These are phyloP conservation scores for Penicillium sp. DNA, from an alignment of 2,329 filamentous ascomycete species.

Conservation along the genomic window DNA sequence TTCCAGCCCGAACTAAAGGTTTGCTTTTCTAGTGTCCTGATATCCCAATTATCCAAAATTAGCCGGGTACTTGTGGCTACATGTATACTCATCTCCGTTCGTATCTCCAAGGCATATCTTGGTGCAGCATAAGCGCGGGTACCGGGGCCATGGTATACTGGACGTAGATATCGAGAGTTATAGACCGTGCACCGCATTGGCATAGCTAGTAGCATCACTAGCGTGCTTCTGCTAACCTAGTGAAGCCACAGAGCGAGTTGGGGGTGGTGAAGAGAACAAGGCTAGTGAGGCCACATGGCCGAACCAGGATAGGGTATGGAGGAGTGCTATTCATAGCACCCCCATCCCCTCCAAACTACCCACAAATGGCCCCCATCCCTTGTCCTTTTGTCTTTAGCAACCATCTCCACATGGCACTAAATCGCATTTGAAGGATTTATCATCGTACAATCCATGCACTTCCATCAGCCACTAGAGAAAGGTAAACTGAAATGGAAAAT, in stretches of 20 bases:
- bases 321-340: not conserved
- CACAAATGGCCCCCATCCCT: slow-evolving; percentile 1
- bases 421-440: not conserved
- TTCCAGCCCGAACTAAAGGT: not conserved
- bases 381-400: not conserved
- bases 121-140: not conserved
- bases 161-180: not conserved
- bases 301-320: not conserved
- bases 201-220: not conserved
- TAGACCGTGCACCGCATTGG: not conserved
- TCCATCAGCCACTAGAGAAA: not conserved
- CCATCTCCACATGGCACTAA: not conserved
- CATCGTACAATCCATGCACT: not conserved
- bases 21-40: not conserved
- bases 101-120: not conserved
- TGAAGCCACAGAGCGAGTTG: not conserved
- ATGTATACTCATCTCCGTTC: not conserved
- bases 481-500: not conserved
- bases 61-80: not conserved
- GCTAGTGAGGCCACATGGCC: not conserved
- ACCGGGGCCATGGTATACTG: not conserved
- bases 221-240: not conserved
- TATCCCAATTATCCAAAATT: slow-evolving; percentile 4
- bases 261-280: not conserved
- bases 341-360: too few relatives aligned